These are phyloP conservation scores for Arthrobotrys sphaeroides DNA, from an alignment of 2,329 filamentous ascomycete species.

Conservation along the genomic window DNA sequence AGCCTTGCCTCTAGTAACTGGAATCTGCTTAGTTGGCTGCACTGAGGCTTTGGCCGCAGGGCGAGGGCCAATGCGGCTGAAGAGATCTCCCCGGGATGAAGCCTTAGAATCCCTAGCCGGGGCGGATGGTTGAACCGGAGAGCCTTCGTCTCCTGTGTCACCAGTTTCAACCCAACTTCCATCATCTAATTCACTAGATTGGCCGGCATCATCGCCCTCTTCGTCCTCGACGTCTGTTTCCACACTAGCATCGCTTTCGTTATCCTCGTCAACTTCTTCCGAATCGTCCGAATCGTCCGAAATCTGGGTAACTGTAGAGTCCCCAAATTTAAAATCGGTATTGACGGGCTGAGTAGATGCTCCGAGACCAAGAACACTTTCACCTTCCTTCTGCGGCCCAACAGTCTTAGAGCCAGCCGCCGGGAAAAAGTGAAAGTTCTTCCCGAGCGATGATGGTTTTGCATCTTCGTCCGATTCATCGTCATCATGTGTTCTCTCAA, in stretches of 20 bases:
- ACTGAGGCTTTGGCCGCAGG: not conserved
- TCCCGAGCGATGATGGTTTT: not conserved
- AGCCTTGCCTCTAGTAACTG: not conserved
- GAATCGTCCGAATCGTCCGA: slow-evolving; percentile 1
- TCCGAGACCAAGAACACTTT: slow-evolving; percentile 4
- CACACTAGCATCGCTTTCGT: slow-evolving; percentile 16
- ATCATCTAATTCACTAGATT: slow-evolving; percentile 48
- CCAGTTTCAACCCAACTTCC: slow-evolving; percentile 43
- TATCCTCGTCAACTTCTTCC: slow-evolving; percentile 22
- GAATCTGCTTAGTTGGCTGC: not conserved
- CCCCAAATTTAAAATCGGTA: not conserved
- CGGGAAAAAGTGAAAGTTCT: slow-evolving; percentile 17
- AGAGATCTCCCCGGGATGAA: not conserved
- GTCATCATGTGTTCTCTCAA: not conserved
- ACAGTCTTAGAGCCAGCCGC: not conserved
- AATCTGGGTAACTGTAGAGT: not conserved
- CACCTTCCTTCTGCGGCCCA: not conserved
- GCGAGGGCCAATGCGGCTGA: not conserved
- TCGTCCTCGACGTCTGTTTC: not conserved
- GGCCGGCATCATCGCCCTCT: slow-evolving; percentile 9
- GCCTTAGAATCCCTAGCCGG: not conserved
- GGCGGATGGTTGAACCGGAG: slow-evolving; percentile 7
- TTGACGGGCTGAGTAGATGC: not conserved
- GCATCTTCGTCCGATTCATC: not conserved
- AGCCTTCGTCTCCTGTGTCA: slow-evolving; percentile 35